A percentile compares a stretch with the other conserved stretches of the same genome.
phyloP scores from a whole-genome alignment of 2,329 filamentous ascomycete genomes.

The Triangularia setosa region DNA sequence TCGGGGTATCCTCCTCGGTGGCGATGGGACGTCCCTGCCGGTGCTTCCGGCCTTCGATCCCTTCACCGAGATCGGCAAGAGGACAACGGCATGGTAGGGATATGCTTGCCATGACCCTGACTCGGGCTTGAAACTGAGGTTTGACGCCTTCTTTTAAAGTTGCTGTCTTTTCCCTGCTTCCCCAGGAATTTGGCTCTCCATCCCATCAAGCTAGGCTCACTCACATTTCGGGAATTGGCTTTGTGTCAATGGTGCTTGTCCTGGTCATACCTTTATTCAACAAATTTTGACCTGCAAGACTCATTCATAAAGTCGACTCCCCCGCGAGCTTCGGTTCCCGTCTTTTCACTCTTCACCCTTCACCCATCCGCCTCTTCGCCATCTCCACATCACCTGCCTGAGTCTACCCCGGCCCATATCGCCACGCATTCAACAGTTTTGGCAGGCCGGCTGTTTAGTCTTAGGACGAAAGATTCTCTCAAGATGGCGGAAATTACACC shows the following conservation, averaged over 20 bases:
- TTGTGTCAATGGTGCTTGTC: constrained; percentile 13
- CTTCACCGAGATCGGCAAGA: background rate
- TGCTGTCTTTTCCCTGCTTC: background rate
- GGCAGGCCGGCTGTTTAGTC: background rate
- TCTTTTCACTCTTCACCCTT: constrained; percentile 3
- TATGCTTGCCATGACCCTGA: background rate
- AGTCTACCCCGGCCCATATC: background rate
- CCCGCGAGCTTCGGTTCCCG: constrained; percentile 6
- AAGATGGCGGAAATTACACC: constrained; percentile 14
- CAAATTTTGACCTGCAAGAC: background rate
- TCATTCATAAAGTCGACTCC: constrained; percentile 11
- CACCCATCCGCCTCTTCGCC: constrained; percentile 9
- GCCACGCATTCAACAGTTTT: background rate
- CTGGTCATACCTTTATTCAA: background rate
- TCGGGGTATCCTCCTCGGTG: background rate
- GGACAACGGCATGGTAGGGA: background rate
- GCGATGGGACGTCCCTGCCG: constrained; percentile 3
- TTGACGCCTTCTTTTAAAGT: constrained; percentile 6
- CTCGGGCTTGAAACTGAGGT: constrained; percentile 1
- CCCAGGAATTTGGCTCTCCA: constrained; percentile 1
- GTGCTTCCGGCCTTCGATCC: background rate
- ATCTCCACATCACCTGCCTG: constrained; percentile 1
- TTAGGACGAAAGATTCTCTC: background rate
- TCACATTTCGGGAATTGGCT: constrained; percentile 6
- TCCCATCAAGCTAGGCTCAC: background rate